These are phyloP conservation scores for Trichophyton simii DNA, from an alignment of 2,329 filamentous ascomycete genomes.

Conservation along the genomic window DNA sequence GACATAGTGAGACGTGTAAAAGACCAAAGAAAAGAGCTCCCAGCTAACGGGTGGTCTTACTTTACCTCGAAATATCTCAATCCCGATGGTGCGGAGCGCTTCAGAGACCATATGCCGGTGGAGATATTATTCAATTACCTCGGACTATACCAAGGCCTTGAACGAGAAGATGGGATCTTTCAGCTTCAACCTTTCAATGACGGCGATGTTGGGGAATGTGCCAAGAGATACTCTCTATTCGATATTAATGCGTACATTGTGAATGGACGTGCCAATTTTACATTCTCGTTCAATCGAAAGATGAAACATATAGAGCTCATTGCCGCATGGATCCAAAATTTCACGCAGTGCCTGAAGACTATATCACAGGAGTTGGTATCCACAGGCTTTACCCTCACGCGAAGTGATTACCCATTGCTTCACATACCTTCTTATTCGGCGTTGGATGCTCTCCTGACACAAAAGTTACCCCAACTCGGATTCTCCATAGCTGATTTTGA, in stretches of 20 bases:
- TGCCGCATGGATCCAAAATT: neutral
- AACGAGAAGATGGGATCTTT: slow-evolving; percentile 33
- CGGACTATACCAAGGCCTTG: slow-evolving; percentile 31
- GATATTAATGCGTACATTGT: neutral
- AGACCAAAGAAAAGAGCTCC: slow-evolving; percentile 25
- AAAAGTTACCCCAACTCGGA: neutral
- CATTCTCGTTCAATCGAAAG: neutral
- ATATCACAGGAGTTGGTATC: neutral
- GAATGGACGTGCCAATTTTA: neutral
- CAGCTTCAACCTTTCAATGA: slow-evolving; percentile 23
- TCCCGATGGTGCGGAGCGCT: slow-evolving; percentile 18
- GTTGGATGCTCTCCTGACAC: neutral
- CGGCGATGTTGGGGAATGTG: slow-evolving; percentile 8
- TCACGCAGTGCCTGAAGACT: neutral
- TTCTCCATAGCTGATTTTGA: neutral
- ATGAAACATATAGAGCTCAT: neutral
- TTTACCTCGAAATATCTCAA: slow-evolving; percentile 22
- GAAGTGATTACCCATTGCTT: slow-evolving; percentile 5
- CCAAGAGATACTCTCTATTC: neutral
- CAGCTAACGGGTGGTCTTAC: slow-evolving; percentile 22
- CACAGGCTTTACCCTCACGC: neutral
- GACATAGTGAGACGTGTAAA: slow-evolving; percentile 26
- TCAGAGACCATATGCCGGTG: slow-evolving; percentile 22
- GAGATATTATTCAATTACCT: slow-evolving; percentile 33
- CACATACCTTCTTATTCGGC: neutral